phyloP scores from a whole-genome alignment of 108 stramenopile species.

The Skeletonema costatum region DNA sequence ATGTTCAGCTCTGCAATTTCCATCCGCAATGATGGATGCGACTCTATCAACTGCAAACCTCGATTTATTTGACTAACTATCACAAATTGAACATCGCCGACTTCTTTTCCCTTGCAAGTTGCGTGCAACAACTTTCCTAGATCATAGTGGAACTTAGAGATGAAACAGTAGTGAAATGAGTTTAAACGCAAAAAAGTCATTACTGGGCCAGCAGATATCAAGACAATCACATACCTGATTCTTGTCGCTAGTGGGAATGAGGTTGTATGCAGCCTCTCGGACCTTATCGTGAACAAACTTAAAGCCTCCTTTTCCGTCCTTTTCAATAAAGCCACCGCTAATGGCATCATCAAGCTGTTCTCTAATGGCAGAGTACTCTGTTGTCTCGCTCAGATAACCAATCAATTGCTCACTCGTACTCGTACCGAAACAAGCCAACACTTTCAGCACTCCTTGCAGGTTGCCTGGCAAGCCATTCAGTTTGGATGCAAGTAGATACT shows the following conservation, averaged over 20 bases:
- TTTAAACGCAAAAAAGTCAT: neutral
- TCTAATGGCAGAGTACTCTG: neutral
- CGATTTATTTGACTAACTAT: conserved; percentile 1
- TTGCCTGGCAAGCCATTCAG: conserved; percentile 24
- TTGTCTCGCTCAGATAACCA: neutral
- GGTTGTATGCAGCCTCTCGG: conserved; percentile 50
- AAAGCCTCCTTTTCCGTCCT: conserved; percentile 3
- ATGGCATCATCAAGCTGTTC: conserved; percentile 6
- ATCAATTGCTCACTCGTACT: conserved; percentile 12
- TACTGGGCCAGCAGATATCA: neutral
- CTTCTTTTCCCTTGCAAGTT: neutral
- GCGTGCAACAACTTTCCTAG: neutral
- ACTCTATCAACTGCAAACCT: neutral
- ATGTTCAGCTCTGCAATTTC: conserved; percentile 24
- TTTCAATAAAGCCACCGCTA: conserved; percentile 28
- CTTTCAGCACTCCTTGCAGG: conserved; percentile 23
- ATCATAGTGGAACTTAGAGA: conserved; percentile 3
- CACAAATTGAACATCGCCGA: neutral
- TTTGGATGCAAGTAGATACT: conserved; percentile 37
- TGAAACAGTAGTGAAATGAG: neutral
- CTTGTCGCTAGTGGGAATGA: conserved; percentile 33
- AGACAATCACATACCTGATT: conserved; percentile 1
- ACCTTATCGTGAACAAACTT: conserved; percentile 57
- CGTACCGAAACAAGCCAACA: conserved; percentile 44
- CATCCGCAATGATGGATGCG: conserved; percentile 1